A percentile compares a stretch with the other conserved stretches of the same genome.
phyloP scores from a whole-genome alignment of 139 green algal genomes.

The Closterium sp. region DNA sequence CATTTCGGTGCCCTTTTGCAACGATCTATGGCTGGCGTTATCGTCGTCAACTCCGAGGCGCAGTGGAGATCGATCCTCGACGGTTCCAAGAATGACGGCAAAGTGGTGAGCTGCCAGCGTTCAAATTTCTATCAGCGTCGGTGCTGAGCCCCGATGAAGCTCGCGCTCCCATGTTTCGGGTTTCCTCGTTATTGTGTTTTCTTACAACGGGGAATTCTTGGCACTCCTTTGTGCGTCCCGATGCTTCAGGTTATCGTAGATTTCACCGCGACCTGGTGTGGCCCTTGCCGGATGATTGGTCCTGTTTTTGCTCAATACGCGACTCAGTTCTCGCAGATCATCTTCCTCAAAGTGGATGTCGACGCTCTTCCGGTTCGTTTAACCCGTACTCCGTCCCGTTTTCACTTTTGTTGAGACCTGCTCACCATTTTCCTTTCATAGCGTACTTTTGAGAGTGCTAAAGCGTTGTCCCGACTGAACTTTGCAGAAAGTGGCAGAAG shows the following conservation, averaged over 20 bases:
- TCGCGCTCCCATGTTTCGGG: too few relatives aligned
- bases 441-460: not conserved
- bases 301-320: conserved; percentile 53
- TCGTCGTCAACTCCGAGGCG: not conserved
- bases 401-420: not conserved
- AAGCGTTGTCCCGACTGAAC: not conserved
- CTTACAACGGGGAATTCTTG: too few relatives aligned
- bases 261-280: conserved; percentile 55
- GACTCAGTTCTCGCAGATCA: conserved; percentile 8
- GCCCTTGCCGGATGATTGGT: conserved; percentile 51
- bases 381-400: not conserved
- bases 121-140: not conserved
- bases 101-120: not conserved
- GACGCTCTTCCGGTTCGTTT: conserved; percentile 19
- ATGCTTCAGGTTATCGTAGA: conserved; percentile 53
- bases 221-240: not conserved
- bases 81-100: not conserved
- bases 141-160: too few relatives aligned
- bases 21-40: not conserved
- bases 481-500: conserved; percentile 29
- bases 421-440: not conserved
- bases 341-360: conserved; percentile 47
- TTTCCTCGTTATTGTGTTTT: too few relatives aligned
- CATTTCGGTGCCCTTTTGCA: too few relatives aligned
- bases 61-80: not conserved